phyloP scores from a whole-genome alignment of 441 rosid species.

The Populus hybrid region DNA sequence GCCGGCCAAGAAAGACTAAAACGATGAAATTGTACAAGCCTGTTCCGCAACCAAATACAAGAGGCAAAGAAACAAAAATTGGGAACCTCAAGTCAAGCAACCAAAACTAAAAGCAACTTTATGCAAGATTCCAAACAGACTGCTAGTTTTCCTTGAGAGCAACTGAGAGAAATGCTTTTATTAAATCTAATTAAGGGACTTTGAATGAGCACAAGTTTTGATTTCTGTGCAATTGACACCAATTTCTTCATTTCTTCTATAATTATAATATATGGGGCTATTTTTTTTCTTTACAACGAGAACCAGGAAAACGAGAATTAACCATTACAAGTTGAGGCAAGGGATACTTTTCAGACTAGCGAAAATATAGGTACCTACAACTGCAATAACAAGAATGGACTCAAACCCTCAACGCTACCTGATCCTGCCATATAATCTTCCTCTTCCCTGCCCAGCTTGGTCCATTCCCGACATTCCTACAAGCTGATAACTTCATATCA shows the following conservation, averaged over 20 bases:
- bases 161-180: no score
- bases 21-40: not conserved
- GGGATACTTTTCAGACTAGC: conserved; percentile 22
- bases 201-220: not conserved
- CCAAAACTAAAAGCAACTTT: not conserved
- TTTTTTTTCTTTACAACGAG: conserved; percentile 25
- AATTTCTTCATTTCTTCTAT: conserved; percentile 22
- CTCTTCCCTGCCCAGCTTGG: conserved; percentile 64
- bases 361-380: conserved; percentile 13
- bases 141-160: no score
- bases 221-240: not conserved
- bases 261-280: conserved; percentile 21
- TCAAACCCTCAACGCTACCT: conserved; percentile 78
- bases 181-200: not conserved
- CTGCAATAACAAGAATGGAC: conserved; percentile 2
- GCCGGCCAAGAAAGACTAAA: not conserved
- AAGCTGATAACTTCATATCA: conserved; percentile 51
- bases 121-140: not conserved
- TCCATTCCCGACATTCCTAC: conserved; percentile 41
- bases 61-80: not conserved
- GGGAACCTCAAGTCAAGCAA: not conserved
- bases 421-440: conserved; percentile 95
- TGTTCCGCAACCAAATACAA: not conserved
- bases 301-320: not conserved
- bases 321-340: conserved; percentile 5